These are phyloP conservation scores for Colletotrichum liaoningense DNA, from an alignment of 2,329 filamentous ascomycete species.

Conservation along the genomic window DNA sequence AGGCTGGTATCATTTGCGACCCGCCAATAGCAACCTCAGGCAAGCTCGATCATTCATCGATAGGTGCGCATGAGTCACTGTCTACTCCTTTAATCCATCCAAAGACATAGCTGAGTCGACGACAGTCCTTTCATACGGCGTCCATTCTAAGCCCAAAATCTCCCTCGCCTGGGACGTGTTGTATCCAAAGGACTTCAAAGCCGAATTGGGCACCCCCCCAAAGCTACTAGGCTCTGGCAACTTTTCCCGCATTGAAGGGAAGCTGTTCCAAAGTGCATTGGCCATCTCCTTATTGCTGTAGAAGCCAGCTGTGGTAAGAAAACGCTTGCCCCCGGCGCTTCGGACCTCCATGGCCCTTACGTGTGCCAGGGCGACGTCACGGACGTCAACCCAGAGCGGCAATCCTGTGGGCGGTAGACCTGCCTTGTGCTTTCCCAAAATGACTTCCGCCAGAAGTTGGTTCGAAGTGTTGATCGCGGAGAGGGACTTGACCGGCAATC, in stretches of 20 bases:
- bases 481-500: slow-evolving; percentile 23
- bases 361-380: slow-evolving; percentile 44
- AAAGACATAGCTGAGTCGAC: slow-evolving; percentile 48
- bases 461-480: slow-evolving; percentile 40
- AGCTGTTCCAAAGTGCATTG: slow-evolving; percentile 38
- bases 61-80: not conserved
- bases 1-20: too few species aligned
- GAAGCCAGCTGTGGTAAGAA: slow-evolving; percentile 40
- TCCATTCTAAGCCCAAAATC: slow-evolving; percentile 60
- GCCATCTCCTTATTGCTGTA: slow-evolving; percentile 40
- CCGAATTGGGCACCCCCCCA: slow-evolving; percentile 22
- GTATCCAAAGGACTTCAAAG: slow-evolving; percentile 39
- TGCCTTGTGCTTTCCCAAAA: slow-evolving; percentile 42
- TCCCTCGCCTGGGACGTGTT: slow-evolving; percentile 54
- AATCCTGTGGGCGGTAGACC: slow-evolving; percentile 33
- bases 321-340: slow-evolving; percentile 41
- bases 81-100: not conserved
- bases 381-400: slow-evolving; percentile 42
- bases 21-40: too few species aligned
- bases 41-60: too few species aligned
- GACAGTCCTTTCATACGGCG: slow-evolving; percentile 57
- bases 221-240: slow-evolving; percentile 39
- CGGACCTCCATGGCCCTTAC: slow-evolving; percentile 40
- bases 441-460: slow-evolving; percentile 42
- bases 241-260: slow-evolving; percentile 37